These are phyloP conservation scores for Aspergillus novofumigatus DNA, from an alignment of 2,329 filamentous ascomycete species.

Conservation along the genomic window DNA sequence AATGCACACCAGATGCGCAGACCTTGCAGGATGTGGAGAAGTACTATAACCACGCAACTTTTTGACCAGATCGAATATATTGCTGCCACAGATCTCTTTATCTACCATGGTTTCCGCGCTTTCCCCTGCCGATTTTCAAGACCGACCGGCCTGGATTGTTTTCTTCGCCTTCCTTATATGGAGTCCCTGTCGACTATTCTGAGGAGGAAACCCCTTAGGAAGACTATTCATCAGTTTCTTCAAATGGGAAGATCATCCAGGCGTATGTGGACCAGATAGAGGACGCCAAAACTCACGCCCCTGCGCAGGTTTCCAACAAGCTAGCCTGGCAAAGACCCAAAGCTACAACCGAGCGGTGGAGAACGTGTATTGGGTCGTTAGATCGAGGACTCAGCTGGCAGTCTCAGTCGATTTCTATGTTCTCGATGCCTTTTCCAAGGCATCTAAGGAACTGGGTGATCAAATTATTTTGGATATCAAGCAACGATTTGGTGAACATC, in stretches of 20 bases:
- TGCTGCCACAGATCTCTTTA: slow-evolving; percentile 54
- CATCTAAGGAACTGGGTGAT: slow-evolving; percentile 63
- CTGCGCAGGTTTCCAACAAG: slow-evolving; percentile 57
- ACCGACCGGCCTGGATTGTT: slow-evolving; percentile 55
- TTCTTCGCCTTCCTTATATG: slow-evolving; percentile 58
- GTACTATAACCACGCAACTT: slow-evolving; percentile 61
- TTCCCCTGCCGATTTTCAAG: slow-evolving; percentile 48
- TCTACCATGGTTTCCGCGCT: slow-evolving; percentile 50
- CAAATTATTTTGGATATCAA: slow-evolving; percentile 69
- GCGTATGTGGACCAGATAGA: slow-evolving; percentile 53
- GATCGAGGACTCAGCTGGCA: slow-evolving; percentile 62
- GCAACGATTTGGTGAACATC: slow-evolving; percentile 59
- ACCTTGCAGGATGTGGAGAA: slow-evolving; percentile 61
- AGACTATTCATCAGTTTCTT: slow-evolving; percentile 60
- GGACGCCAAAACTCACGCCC: slow-evolving; percentile 56
- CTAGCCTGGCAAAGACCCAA: slow-evolving; percentile 61
- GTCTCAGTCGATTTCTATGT: slow-evolving; percentile 68
- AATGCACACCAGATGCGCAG: slow-evolving; percentile 53
- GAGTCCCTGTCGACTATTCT: slow-evolving; percentile 56
- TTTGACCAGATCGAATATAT: slow-evolving; percentile 53
- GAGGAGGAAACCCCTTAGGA: slow-evolving; percentile 48
- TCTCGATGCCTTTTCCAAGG: slow-evolving; percentile 62
- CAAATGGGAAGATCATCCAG: slow-evolving; percentile 60
- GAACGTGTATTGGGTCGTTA: slow-evolving; percentile 57
- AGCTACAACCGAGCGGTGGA: slow-evolving; percentile 61